A percentile compares a stretch with the other conserved stretches of the same genome.
phyloP scores from a whole-genome alignment of 768 basidiomycete species.

The Leucosporidium scottii region DNA sequence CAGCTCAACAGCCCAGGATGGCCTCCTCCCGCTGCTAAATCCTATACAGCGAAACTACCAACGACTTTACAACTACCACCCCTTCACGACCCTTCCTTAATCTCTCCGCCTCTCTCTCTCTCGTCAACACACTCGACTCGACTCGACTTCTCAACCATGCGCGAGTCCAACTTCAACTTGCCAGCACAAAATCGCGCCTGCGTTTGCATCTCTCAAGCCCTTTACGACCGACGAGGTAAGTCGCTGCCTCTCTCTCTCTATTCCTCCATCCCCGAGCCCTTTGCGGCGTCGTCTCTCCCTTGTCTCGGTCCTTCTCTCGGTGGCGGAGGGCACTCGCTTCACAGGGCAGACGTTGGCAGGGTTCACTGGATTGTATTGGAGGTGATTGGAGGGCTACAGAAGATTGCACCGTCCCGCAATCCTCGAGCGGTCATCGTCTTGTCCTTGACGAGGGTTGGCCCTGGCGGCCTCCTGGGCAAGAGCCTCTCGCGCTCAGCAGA shows the following conservation, averaged over 20 bases:
- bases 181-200: slow-evolving; percentile 90
- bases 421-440: too few species aligned
- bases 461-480: not conserved
- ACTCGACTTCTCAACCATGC: too few species aligned
- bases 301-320: not conserved
- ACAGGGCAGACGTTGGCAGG: not conserved
- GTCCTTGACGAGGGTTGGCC: not conserved
- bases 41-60: not conserved
- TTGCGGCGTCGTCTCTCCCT: not conserved
- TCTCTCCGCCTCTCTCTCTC: not conserved
- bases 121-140: not conserved
- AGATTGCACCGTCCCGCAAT: not conserved
- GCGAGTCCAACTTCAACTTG: slow-evolving; percentile 91
- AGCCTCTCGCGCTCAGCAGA: not conserved
- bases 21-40: not conserved
- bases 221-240: slow-evolving; percentile 89
- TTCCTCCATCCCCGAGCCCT: not conserved
- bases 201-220: slow-evolving; percentile 85
- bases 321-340: too few species aligned
- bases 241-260: too few species aligned
- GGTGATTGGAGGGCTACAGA: not conserved
- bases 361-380: not conserved
- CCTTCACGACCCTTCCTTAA: not conserved
- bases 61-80: not conserved
- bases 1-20: not conserved